A percentile compares a stretch with the other conserved stretches of the same genome.
Evolutionary conservation across 306 rosid genomes (phyloP).

Genomic region (Hippophae rhamnoides): DNA sequence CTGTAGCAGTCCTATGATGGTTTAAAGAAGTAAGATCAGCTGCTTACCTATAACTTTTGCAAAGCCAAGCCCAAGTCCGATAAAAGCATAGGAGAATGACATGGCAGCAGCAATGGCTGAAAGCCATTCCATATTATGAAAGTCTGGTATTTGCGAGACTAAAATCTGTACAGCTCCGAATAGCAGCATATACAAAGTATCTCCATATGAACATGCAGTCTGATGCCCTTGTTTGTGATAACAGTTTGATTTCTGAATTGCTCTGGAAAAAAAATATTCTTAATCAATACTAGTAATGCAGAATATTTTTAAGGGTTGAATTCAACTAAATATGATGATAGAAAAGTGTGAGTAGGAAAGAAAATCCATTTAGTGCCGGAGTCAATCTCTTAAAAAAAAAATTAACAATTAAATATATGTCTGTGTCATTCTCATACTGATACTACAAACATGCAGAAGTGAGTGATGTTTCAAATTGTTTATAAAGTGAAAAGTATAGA

Average conservation of each 20-base stretch:
- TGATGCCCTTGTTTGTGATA: conserved; percentile 71
- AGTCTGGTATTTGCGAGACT: conserved; percentile 72
- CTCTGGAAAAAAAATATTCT: conserved; percentile 29
- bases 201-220: conserved; percentile 53
- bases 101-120: conserved; percentile 63
- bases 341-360: not conserved
- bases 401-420: too few species aligned
- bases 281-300: not conserved
- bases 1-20: not conserved
- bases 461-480: too few species aligned
- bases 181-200: conserved; percentile 38
- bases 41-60: conserved; percentile 45
- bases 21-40: conserved; percentile 4
- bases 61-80: conserved; percentile 70
- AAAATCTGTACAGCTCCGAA: conserved; percentile 67
- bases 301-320: not conserved
- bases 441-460: too few species aligned
- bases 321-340: not conserved
- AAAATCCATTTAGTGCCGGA: too few species aligned
- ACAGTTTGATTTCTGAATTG: conserved; percentile 66
- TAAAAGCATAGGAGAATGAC: conserved; percentile 60
- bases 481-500: not conserved
- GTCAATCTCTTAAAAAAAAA: not conserved
- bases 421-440: too few species aligned
- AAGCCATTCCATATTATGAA: conserved; percentile 69